Evolutionary conservation across 1,284 basidiomycete species (phyloP), one percentile per base, ranked within the genome.

Genomic region (Ceratorhiza oryzae-sativae): DNA sequence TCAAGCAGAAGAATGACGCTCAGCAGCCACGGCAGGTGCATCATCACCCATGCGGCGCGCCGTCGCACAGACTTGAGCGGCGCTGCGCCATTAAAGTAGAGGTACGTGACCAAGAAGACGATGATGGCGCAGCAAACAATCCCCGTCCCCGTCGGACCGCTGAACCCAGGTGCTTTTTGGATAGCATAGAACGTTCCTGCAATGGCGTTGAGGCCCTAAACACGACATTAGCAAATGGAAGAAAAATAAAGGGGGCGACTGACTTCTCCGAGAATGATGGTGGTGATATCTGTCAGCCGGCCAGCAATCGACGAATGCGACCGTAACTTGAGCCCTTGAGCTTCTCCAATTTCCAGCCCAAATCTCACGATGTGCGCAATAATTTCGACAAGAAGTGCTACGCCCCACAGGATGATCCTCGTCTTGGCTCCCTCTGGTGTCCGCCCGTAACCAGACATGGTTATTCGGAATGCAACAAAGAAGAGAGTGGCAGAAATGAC

Each of bases 11-110:
- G 39, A 15, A 70, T 70, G 18, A 59, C 67, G n/a, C 53, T 70
- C 27, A 70, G 34, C 3, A 70, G 30, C 67, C 67, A 70, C 9
- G 67, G 67, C 25, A 70, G 42, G 15, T 70, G 67, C 39, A 70
- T 53, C 67, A 70, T 42, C 15, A 48, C 34, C 67, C 67, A 70
- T 1, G 67, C 67, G 8, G 55, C 42, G n/a, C 42, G 53, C 20
- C 67, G 67, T 6, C 53, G 39, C 9, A 70, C 55, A 0, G 27
- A 5, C 13, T 32, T 48, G 23, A 70, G 53, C 5, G 63, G 67
- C 15, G 67, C 67, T 4, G 55, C 67, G 25, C 67, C 42, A 25
- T 70, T 55, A 23, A 70, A 70, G 23, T 70, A 70, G 9, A 58
- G 25, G 25, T 70, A 70, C 6, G 42, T 55, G 0, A 70, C 53